A percentile compares a stretch with the other conserved stretches of the same genome.
These are phyloP conservation scores for Haematococcus sp. DNA, from an alignment of 139 green algal genomes.

Conservation along the genomic window DNA sequence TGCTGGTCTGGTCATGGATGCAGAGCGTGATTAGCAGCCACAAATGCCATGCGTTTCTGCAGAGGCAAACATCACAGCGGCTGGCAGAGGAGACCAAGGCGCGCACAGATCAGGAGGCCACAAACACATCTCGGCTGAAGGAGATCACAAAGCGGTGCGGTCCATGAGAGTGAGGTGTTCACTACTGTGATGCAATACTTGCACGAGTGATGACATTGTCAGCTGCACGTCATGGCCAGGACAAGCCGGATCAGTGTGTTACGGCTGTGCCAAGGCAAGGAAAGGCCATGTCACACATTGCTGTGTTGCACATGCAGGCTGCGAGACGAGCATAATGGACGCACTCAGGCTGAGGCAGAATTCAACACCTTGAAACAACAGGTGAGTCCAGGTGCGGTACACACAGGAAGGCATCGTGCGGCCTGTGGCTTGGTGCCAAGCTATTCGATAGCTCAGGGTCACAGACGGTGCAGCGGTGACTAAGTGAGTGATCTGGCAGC, in stretches of 20 bases:
- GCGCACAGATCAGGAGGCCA: neutral
- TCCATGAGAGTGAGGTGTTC: neutral
- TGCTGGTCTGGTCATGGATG: too few relatives aligned
- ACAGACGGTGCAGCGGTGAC: too few relatives aligned
- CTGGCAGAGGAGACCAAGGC: conserved; percentile 4
- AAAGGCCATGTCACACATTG: neutral
- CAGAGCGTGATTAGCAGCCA: too few relatives aligned
- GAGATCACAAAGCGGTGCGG: conserved; percentile 21
- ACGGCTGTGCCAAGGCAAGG: too few relatives aligned
- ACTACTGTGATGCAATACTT: neutral
- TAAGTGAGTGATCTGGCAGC: too few relatives aligned
- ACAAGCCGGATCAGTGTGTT: neutral
- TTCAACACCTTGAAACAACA: neutral
- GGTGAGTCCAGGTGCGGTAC: neutral
- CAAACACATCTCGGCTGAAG: neutral
- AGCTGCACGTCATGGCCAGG: neutral
- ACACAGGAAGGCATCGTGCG: neutral
- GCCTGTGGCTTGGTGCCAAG: neutral
- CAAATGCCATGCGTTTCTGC: neutral
- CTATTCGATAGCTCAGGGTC: too few relatives aligned
- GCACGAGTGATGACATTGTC: neutral
- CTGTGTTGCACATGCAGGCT: neutral
- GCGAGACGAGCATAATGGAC: conserved; percentile 5
- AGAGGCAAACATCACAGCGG: neutral
- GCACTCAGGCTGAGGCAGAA: conserved; percentile 1